Evolutionary conservation across 2,329 filamentous ascomycete genomes (phyloP).

Genomic region (Penicillium sp.): DNA sequence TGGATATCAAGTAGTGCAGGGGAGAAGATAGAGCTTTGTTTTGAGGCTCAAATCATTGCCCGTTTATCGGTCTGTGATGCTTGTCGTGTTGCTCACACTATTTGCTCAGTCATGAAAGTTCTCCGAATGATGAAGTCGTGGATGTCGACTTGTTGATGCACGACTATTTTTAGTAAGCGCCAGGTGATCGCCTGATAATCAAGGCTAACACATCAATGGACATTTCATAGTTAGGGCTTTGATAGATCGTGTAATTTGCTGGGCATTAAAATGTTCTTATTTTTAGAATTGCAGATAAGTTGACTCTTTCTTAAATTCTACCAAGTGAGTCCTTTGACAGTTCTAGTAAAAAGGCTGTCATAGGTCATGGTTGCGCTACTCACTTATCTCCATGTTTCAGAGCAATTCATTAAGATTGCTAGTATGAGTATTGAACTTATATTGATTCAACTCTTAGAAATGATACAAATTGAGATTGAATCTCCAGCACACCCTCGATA

Average conservation of each 20-base stretch:
- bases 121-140: not conserved
- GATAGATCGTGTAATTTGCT: too few species aligned
- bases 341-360: too few species aligned
- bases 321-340: too few species aligned
- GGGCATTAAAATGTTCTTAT: too few species aligned
- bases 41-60: not conserved
- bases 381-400: too few species aligned
- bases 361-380: too few species aligned
- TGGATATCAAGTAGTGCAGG: conserved; percentile 5
- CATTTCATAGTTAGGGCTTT: not conserved
- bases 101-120: not conserved
- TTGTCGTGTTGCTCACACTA: not conserved
- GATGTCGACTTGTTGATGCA: conserved; percentile 2
- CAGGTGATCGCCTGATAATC: not conserved
- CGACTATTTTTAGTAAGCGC: conserved; percentile 5
- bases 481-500: not conserved
- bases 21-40: not conserved
- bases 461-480: not conserved
- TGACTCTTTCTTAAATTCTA: too few species aligned
- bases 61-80: not conserved
- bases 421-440: not conserved
- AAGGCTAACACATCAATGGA: not conserved
- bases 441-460: too few species aligned
- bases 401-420: too few species aligned
- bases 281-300: too few species aligned